Evolutionary conservation across 2,329 filamentous ascomycete species (phyloP), one percentile per base, ranked within the genome.

Genomic region (Colletotrichum tofieldiae): DNA sequence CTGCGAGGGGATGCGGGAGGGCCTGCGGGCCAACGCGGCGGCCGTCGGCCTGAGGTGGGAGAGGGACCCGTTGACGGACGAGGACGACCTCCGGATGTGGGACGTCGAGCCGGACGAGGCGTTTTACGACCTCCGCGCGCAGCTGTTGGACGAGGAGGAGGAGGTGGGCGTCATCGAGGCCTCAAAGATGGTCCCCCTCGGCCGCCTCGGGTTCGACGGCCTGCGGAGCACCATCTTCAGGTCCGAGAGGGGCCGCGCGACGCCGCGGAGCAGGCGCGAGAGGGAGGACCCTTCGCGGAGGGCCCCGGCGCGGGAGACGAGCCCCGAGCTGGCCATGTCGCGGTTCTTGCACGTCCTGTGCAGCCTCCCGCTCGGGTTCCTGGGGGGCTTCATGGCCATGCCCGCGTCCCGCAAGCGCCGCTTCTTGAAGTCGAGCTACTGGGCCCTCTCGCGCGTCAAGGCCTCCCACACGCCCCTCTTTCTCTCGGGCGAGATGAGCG

Each of bases 401-500:
- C 7, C 35, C 0, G 2, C 18, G n/a, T 12, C n/a, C 2, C 23
- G 29, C n/a, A 20, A 56, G 58, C 39, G 32, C 20, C 14, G 56
- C 29, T 71, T 67, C 18, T 51, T 71, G 18, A 62, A 67, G 64
- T 29, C 64, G 23, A 56, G 29, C 26, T 67, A 67, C 64, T 49
- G 39, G 23, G 68, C 68, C 43, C 5, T 71, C n/a, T 9, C 64
- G 20, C 68, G 68, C 32, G 37, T 71, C 58, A 71, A 63, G 58
- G 43, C 65, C 20, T 63, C 56, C 32, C 58, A 37, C 51, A 51
- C 64, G 51, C 58, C 68, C 18, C 32, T 32, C 5, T 71, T 71
- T 41, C 6, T 71, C 1, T 71, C 68, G 3, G 65, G 68, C 11
- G 68, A 71, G 68, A 52, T 71, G 20, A 35, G 64, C 37, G 68